Percentiles rank a stretch among this genome's conserved stretches.
Conservation (phyloP, 2,329 filamentous ascomycete genomes). For the Phyllosticta citriasiana region DNA sequence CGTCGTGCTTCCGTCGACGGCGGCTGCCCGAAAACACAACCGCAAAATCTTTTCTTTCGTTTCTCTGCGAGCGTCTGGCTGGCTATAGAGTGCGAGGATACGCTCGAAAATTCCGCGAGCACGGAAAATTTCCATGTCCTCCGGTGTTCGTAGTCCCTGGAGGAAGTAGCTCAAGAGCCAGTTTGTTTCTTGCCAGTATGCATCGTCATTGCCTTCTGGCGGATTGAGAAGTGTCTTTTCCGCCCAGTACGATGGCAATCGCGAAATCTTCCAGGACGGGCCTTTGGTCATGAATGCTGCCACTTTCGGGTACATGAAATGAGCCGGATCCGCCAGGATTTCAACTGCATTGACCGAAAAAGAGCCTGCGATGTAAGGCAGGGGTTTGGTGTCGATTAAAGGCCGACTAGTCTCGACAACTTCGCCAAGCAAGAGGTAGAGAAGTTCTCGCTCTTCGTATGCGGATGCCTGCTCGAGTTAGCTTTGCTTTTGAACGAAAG, state of each 20-base stretch:
- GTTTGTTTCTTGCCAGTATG: constrained; percentile 59
- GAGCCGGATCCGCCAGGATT: constrained; percentile 65
- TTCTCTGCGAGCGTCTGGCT: constrained; percentile 51
- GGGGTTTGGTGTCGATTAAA: constrained; percentile 43
- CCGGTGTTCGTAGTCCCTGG: constrained; percentile 50
- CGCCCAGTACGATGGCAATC: constrained; percentile 49
- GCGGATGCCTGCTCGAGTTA: neutral
- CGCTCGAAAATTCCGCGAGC: constrained; percentile 63
- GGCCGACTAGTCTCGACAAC: constrained; percentile 58
- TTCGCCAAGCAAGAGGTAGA: constrained; percentile 73
- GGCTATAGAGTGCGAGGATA: constrained; percentile 57
- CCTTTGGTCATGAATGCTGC: constrained; percentile 73
- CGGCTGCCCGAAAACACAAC: constrained; percentile 55
- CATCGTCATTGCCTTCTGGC: constrained; percentile 64
- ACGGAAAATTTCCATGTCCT: constrained; percentile 52
- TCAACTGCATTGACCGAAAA: constrained; percentile 63
- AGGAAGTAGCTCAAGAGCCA: constrained; percentile 68
- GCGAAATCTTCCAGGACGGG: constrained; percentile 59
- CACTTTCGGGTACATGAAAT: constrained; percentile 75
- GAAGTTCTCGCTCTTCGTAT: constrained; percentile 41
- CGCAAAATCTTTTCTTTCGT: constrained; percentile 54
- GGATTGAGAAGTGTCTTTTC: constrained; percentile 65
- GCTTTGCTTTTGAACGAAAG: neutral
- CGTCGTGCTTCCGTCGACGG: constrained; percentile 66
- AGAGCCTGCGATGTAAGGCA: constrained; percentile 65